Conservation (phyloP, 768 basidiomycete species). For the Wakefieldia striispora region DNA sequence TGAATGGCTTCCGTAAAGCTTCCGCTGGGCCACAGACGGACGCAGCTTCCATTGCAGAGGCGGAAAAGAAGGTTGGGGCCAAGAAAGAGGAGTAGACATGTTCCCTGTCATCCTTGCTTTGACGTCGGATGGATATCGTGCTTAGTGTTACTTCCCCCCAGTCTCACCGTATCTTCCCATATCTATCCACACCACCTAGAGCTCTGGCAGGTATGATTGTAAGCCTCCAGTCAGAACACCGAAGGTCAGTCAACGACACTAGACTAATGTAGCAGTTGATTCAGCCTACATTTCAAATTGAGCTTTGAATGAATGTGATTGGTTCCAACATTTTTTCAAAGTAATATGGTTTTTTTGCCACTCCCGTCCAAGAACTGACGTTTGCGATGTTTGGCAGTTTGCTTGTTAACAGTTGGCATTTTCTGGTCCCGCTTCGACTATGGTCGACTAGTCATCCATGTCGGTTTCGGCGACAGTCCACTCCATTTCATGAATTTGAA, state of each 20-base stretch:
- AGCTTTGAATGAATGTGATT: too few relatives aligned
- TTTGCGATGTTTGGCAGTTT: too few relatives aligned
- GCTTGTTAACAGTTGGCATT: too few relatives aligned
- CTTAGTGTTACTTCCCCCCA: constrained; percentile 1
- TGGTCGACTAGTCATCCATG: too few relatives aligned
- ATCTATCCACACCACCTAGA: constrained; percentile 10
- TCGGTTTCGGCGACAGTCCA: too few relatives aligned
- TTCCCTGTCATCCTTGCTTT: constrained; percentile 15
- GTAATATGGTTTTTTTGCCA: too few relatives aligned
- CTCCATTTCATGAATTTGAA: too few relatives aligned
- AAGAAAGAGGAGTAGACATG: constrained; percentile 72
- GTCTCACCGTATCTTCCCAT: constrained; percentile 8
- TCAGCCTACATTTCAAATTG: too few relatives aligned
- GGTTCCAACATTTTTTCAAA: too few relatives aligned
- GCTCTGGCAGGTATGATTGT: background rate
- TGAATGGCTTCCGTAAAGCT: constrained; percentile 28
- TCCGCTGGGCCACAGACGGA: constrained; percentile 79
- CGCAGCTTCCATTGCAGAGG: constrained; percentile 81
- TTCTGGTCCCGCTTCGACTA: too few relatives aligned
- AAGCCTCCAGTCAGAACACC: background rate
- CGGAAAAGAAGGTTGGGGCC: constrained; percentile 77
- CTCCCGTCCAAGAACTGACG: too few relatives aligned
- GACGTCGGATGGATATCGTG: constrained; percentile 19
- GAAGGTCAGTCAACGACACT: background rate
- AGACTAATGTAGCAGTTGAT: too few relatives aligned